Evolutionary conservation across 2,329 filamentous ascomycete species (phyloP).

Genomic region (Colletotrichum sp.): DNA sequence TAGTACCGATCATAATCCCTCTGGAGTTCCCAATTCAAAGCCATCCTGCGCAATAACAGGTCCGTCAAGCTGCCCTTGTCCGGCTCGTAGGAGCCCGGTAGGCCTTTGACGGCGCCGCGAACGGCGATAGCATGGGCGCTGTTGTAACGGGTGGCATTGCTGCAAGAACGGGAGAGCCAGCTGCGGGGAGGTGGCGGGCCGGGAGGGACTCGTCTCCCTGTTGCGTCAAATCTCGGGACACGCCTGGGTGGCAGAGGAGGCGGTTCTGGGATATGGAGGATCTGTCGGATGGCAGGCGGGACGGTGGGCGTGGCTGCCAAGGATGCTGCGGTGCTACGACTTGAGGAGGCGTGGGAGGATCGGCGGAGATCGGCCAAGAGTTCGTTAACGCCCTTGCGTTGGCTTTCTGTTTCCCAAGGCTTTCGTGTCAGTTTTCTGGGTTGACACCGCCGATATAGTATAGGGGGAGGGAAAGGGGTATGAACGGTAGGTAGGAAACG

Average conservation of each 20-base stretch:
- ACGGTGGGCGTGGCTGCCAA: conserved; percentile 38
- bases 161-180: conserved; percentile 48
- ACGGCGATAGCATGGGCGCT: conserved; percentile 3
- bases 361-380: conserved; percentile 63
- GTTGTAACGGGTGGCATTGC: conserved; percentile 5
- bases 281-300: conserved; percentile 62
- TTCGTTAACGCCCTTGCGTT: conserved; percentile 61
- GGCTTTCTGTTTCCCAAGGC: conserved; percentile 29
- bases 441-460: neutral
- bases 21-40: conserved; percentile 60
- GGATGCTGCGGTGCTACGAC: neutral
- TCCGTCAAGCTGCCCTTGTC: conserved; percentile 55
- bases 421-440: conserved; percentile 3
- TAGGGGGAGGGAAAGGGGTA: neutral
- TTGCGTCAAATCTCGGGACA: conserved; percentile 45
- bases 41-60: conserved; percentile 54
- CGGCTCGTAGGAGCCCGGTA: conserved; percentile 53
- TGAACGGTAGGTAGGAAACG: neutral
- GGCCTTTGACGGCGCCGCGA: conserved; percentile 23
- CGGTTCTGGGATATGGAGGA: conserved; percentile 64
- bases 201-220: conserved; percentile 58
- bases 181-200: conserved; percentile 65
- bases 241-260: conserved; percentile 56
- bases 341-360: conserved; percentile 34
- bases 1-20: conserved; percentile 61